Evolutionary conservation across 495 filamentous ascomycete genomes (phyloP).

Genomic region (Penicillium robsamsonii): DNA sequence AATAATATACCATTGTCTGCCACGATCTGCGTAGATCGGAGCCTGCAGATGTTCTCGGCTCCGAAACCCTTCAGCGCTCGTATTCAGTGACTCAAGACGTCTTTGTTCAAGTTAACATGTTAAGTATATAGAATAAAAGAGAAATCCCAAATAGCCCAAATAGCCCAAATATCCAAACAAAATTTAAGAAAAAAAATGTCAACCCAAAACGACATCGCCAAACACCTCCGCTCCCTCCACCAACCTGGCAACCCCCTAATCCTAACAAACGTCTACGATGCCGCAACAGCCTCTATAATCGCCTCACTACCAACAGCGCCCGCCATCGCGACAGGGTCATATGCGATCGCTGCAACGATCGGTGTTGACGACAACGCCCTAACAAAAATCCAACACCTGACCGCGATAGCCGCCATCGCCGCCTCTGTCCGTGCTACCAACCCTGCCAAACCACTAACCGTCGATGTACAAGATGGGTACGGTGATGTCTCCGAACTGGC

Average conservation of each 20-base stretch:
- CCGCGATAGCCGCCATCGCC: conserved; percentile 81
- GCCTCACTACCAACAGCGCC: conserved; percentile 38
- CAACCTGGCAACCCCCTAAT: conserved; percentile 45
- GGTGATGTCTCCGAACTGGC: conserved; percentile 38
- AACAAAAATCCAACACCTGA: conserved; percentile 49
- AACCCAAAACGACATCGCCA: conserved; percentile 1
- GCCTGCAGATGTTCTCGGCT: not conserved
- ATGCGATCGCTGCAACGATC: conserved; percentile 43
- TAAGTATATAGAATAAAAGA: not conserved
- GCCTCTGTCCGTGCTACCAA: conserved; percentile 42
- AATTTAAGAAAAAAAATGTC: not conserved
- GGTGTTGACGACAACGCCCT: conserved; percentile 46
- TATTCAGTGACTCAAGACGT: not conserved
- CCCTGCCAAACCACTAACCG: conserved; percentile 39
- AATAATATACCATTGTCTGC: conserved; percentile 3
- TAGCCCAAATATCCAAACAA: not conserved
- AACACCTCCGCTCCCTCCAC: conserved; percentile 41
- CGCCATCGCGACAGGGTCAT: conserved; percentile 55
- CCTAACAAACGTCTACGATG: conserved; percentile 54
- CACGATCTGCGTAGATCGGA: conserved; percentile 2
- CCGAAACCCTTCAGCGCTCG: not conserved
- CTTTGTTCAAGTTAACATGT: not conserved
- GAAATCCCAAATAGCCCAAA: not conserved
- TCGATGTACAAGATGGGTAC: conserved; percentile 55
- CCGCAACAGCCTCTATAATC: conserved; percentile 40